Evolutionary conservation across 768 basidiomycete genomes (phyloP), one percentile per base, ranked within the genome.

Genomic region (Harrya chromipes): DNA sequence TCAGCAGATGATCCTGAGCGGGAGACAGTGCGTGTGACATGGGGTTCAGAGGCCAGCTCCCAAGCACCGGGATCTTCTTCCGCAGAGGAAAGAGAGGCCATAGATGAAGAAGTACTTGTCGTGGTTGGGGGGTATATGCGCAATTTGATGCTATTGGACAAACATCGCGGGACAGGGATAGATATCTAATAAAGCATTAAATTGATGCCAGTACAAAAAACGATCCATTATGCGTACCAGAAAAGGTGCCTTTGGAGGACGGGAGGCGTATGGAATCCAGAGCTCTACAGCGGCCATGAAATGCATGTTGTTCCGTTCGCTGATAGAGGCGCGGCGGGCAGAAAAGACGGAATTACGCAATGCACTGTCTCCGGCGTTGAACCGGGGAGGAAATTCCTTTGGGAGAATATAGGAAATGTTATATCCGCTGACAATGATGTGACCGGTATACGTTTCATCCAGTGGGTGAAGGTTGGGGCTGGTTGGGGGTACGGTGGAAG

Each of bases 221-320:
- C 1, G 23, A 44, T 34, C 6, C 36, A 16, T 1, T 6, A 5
- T 17, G 69, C 79, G 36, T 56, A 88, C 88, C 55, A 89, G 70
- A 68, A 80, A 91, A n/a, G 89, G 89, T 27, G 81, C 81, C 50
- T 78, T 75, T 12, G 87, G 85, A 37, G 89, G 89, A 43, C 71
- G 76, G 5, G 80, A 80, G 19, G 80, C 62, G 49, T 79, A 87
- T 6, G 89, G 89, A 20, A 85, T 77, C 77, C 81, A 82, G 67
- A 91, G 75, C 52, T 88, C 85, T 43, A 91, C 78, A 4, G 83
- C 89, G 13, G 84, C 89, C 85, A 91, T 85, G 65, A 90, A 90
- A 40, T 89, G 84, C 40, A 80, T 74, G 33, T 72, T 73, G 44
- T 75, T 80, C 47, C 76, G 78, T 43, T 86, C 85, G 44, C 59